Evolutionary conservation across 345 rosid genomes (phyloP), one percentile per base, ranked within the genome.

Genomic region (Acer campestre): DNA sequence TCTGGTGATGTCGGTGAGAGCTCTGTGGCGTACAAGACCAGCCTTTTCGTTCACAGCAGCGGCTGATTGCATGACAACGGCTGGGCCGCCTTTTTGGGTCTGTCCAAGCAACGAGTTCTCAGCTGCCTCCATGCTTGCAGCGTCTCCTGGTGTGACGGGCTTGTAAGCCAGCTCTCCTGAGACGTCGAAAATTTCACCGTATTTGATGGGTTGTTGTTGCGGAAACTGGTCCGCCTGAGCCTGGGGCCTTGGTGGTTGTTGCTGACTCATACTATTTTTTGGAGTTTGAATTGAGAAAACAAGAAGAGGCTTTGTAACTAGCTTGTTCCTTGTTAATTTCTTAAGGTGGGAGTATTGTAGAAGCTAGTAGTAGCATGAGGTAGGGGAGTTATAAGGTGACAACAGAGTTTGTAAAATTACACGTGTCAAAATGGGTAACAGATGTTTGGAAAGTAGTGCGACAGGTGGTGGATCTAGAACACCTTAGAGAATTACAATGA

Each of bases 61-160:
- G 1, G 85, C 84, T 1, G 88, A 80, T 70, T 78, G 84, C 89
- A 84, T 81, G 7, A 61, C 83, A 2, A 82, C 76, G 10, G 84
- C 83, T 3, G 84, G 80, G 1, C 88, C 87, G 2, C 83, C 77
- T 31, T 40, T 75, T 6, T 14, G 79, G 7, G 81, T 78, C 77
- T 80, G 70, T 55, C 88, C 87, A 0, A 88, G 80, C 22, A 55
- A 76, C 9, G n/a, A 10, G 67, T 25, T 80, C 77, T 88, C 91
- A 0, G 83, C 85, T 6, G 87, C 70, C 68, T 86, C 85, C 84
- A 86, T 77, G 71, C 75, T 61, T n/a, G 81, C 71, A 6, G 86
- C 88, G 35, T 86, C 91, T n/a, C 58, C 63, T 0, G 86, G 82
- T 4, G 86, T 78, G 13, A 86, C 35, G 5, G 86, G 58, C 48